phyloP scores from a whole-genome alignment of 2,329 filamentous ascomycete genomes.

The Fusarium sp. region DNA sequence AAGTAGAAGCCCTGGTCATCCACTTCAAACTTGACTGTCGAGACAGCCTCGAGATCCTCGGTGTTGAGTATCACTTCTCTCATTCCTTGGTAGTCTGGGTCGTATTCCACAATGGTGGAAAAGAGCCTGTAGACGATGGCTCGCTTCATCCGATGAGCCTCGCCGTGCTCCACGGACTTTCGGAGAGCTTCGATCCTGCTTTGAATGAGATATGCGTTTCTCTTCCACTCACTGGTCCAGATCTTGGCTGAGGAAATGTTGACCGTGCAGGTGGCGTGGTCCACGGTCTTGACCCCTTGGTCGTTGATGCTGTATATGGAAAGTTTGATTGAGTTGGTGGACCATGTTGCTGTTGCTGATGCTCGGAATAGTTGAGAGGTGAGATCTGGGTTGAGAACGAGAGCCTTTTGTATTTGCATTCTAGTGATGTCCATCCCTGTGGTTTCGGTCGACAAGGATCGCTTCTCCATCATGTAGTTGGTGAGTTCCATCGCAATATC shows the following conservation, averaged over 20 bases:
- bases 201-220: constrained; percentile 64
- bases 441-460: constrained; percentile 2
- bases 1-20: constrained; percentile 58
- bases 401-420: constrained; percentile 35
- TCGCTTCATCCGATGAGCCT: constrained; percentile 35
- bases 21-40: constrained; percentile 62
- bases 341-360: constrained; percentile 29
- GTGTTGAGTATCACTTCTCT: constrained; percentile 62
- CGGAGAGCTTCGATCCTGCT: constrained; percentile 65
- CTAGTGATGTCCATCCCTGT: constrained; percentile 33
- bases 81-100: constrained; percentile 62
- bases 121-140: constrained; percentile 69
- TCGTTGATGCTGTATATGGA: constrained; percentile 38
- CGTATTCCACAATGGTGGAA: constrained; percentile 62
- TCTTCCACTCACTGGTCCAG: constrained; percentile 37
- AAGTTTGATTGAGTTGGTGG: constrained; percentile 19
- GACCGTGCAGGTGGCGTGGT: constrained; percentile 31
- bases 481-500: constrained; percentile 28
- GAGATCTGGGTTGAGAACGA: constrained; percentile 24
- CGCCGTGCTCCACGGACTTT: constrained; percentile 26
- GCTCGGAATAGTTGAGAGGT: constrained; percentile 30
- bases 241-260: neutral
- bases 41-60: constrained; percentile 36
- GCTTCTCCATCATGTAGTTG: constrained; percentile 29
- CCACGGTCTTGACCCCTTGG: constrained; percentile 16